phyloP scores from a whole-genome alignment of 1,284 basidiomycete species.

The Ustilago shanxiensis region DNA sequence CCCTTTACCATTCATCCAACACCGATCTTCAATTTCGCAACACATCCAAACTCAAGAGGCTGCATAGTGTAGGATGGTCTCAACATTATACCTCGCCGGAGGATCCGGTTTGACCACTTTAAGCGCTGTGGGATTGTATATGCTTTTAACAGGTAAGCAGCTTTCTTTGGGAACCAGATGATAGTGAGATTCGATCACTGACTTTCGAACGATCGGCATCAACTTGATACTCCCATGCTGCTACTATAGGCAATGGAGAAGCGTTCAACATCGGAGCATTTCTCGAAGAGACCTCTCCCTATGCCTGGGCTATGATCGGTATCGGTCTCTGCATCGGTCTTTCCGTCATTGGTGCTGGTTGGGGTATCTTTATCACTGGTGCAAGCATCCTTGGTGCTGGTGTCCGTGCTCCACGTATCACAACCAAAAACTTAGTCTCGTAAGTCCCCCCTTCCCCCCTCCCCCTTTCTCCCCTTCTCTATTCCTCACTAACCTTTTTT shows the following conservation, averaged over 20 bases:
- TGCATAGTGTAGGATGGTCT: conserved; percentile 36
- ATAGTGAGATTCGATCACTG: too few species aligned
- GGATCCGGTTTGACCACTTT: conserved; percentile 30
- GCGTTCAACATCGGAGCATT: conserved; percentile 73
- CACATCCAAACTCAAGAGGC: too few species aligned
- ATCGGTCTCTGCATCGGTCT: conserved; percentile 94
- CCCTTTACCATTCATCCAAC: too few species aligned
- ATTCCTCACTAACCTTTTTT: too few species aligned
- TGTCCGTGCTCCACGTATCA: conserved; percentile 91
- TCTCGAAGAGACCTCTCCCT: conserved; percentile 92
- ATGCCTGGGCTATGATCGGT: conserved; percentile 90
- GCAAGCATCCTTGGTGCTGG: conserved; percentile 95
- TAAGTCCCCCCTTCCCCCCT: conserved; percentile 69
- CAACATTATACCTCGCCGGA: conserved; percentile 35
- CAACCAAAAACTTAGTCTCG: conserved; percentile 98
- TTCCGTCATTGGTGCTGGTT: conserved; percentile 93
- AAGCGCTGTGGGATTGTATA: conserved; percentile 49
- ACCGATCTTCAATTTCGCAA: too few species aligned
- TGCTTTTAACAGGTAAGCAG: conserved; percentile 52
- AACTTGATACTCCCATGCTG: not conserved
- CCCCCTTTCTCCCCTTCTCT: not conserved
- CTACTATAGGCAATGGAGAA: conserved; percentile 57
- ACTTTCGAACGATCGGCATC: too few species aligned
- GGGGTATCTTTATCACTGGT: conserved; percentile 98
- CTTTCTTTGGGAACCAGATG: too few species aligned